phyloP scores from a whole-genome alignment of 1,139 yeast genomes.

The Zygosaccharomyces pseudobailii region DNA sequence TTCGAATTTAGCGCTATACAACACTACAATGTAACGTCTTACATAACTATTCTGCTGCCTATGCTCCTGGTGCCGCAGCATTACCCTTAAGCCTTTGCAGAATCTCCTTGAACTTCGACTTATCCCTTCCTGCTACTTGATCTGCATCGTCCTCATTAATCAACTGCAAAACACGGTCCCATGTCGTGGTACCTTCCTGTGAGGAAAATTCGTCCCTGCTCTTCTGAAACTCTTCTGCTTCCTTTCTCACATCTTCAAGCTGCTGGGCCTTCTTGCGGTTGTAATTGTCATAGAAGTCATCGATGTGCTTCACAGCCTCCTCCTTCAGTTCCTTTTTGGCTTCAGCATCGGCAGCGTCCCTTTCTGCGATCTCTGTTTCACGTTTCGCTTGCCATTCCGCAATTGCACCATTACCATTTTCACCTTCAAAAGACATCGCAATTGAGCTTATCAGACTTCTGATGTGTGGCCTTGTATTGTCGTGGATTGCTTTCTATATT shows the following conservation, averaged over 20 bases:
- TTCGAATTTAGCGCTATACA: conserved; percentile 16
- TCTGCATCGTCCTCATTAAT: conserved; percentile 42
- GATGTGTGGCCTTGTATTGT: not conserved
- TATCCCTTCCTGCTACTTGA: conserved; percentile 52
- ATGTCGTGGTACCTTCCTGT: conserved; percentile 64
- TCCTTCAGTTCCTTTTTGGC: conserved; percentile 65
- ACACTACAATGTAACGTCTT: conserved; percentile 1
- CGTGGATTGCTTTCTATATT: too few relatives aligned
- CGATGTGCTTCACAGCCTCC: conserved; percentile 82
- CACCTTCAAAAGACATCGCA: conserved; percentile 10
- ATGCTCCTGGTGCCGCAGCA: conserved; percentile 69
- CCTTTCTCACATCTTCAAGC: conserved; percentile 57
- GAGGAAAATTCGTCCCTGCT: conserved; percentile 74
- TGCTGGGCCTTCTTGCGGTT: conserved; percentile 77
- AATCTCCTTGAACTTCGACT: conserved; percentile 65
- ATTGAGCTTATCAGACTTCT: not conserved
- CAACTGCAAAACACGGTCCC: conserved; percentile 73
- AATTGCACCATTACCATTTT: conserved; percentile 19
- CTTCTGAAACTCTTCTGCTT: conserved; percentile 66
- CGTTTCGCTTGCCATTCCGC: conserved; percentile 81
- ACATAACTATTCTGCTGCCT: conserved; percentile 12
- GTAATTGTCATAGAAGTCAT: conserved; percentile 91
- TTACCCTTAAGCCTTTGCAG: conserved; percentile 64
- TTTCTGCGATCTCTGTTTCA: conserved; percentile 71
- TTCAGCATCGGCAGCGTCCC: conserved; percentile 68